Base-by-base conservation (phyloP, 106 monocot species). In the Dioscorea dumetorum region DNA sequence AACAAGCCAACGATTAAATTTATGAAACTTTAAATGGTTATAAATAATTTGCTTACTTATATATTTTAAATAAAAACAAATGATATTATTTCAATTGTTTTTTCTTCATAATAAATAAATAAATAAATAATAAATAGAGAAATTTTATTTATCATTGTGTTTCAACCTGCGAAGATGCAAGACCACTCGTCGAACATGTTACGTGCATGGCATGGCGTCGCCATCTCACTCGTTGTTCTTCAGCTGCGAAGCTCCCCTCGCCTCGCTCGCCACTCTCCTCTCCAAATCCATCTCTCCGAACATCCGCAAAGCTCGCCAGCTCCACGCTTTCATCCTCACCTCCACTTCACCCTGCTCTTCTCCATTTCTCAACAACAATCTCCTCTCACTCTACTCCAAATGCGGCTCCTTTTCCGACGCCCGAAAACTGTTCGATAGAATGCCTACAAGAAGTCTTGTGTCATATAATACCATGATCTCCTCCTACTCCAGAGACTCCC, bases 401-500 rank as follows among this genome's bases (percentile, higher is more conserved):
- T 80, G 73, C 60, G 70, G 74, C 61, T 70, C 80, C 34, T 10
- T 82, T 19, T 15, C 13, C 21, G 82, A 85, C 32, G 90, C 87
- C 7, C 74, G 23, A 28, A 63, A 61, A n/a, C n/a, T 90, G 72
- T 88, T 94, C 77, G 85, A 85, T 63, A 72, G 52, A 81, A 91
- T 88, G 85, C 87, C 78, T 8, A 61, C n/a, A 0, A 80, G 81
- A 73, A 83, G 58, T 70, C 35, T 77, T 32, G 74, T 91, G 22
- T 88, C 94, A 12, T 94, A 81, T 81, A 91, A 90, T 52, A 70
- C 87, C 34, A 31, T 84, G 61, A 87, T 94, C 70, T 80, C 94
- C 12, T 78, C 84, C 13, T 83, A 59, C 72, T 84, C 81, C 15
- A 74, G 69, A 34, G 33, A 60, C 13, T 66, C 68, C 3, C n/a